Evolutionary conservation across 2,329 filamentous ascomycete species (phyloP), one percentile per base, ranked within the genome.

Genomic region (Cladosporium oxysporum): DNA sequence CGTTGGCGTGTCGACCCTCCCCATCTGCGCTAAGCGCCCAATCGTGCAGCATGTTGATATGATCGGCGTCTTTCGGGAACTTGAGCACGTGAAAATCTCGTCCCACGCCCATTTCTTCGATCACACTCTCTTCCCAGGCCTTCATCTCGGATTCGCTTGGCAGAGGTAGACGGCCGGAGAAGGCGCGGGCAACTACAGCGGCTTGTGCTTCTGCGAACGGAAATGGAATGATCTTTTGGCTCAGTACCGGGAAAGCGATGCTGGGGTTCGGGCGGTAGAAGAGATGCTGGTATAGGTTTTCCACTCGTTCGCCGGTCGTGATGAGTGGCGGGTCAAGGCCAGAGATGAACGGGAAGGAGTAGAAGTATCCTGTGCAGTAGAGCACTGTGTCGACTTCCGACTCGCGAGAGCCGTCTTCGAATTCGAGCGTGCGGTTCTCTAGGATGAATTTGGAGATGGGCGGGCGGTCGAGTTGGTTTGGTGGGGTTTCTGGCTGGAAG

Each of bases 331-430:
- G 83, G 21, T 67, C 44, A 3, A 87, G 74, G 73, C 76, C 76
- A 2, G 78, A 76, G 3, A 89, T 75, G 73, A 97, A 97, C 0
- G 93, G 92, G 66, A 90, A 91, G 5, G 89, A 88, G 78, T 91
- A 97, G 65, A 96, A 86, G 73, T 96, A 98, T 0, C 94, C 94
- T 0, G 94, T 97, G 76, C 91, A 93, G 77, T 94, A 97, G 31
- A 98, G 76, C 6, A 97, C 80, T 1, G 87, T 85, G 73, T 97
- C 93, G 65, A 98, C 78, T 37, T 88, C 81, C 3, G 79, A 79
- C 73, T 92, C 90, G 11, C 89, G 74, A 0, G 82, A 82, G 2
- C 90, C 90, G 72, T 92, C 84, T 49, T 83, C 82, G 69, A 96
- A 91, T 35, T 84, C 81, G 1, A 95, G 83, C 3, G 85, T 88